Evolutionary conservation across 805 yeast genomes (phyloP).

Genomic region (Tanozyma kutaoensis): DNA sequence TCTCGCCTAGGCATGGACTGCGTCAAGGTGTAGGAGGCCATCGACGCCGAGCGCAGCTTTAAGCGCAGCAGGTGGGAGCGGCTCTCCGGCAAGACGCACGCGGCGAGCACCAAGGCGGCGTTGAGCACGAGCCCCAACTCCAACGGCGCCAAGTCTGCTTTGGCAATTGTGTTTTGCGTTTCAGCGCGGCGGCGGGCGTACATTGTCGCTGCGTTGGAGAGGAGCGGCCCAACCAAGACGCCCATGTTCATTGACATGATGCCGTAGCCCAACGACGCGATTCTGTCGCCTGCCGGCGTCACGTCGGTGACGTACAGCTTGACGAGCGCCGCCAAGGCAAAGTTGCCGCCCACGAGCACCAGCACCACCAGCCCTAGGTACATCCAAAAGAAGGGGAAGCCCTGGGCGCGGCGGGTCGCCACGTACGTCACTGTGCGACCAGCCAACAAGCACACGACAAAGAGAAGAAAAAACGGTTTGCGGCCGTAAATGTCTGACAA

Average conservation of each 20-base stretch:
- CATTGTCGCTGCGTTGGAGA: too few species aligned
- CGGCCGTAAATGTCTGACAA: conserved; percentile 4
- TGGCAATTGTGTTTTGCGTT: too few species aligned
- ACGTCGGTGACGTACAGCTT: conserved; percentile 4
- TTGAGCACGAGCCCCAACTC: background rate
- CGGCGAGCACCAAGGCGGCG: background rate
- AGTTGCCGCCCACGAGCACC: conserved; percentile 2
- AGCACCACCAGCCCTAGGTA: background rate
- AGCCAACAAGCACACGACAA: background rate
- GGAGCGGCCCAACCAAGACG: conserved; percentile 2
- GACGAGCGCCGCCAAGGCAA: conserved; percentile 1
- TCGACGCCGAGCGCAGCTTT: conserved; percentile 1
- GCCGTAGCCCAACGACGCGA: conserved; percentile 2
- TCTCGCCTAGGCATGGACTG: background rate
- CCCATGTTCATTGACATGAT: conserved; percentile 1
- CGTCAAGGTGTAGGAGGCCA: background rate
- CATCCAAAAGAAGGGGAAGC: conserved; percentile 1
- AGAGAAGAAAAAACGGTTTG: conserved; percentile 1
- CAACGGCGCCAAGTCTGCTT: too few species aligned
- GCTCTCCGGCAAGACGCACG: background rate
- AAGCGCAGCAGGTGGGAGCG: background rate
- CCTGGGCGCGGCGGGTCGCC: background rate
- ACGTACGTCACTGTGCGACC: background rate
- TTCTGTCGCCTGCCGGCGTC: conserved; percentile 2
- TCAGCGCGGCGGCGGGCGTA: too few species aligned